phyloP scores from a whole-genome alignment of 371 early-diverging fungal species.

The Haplosporangium sp. region DNA sequence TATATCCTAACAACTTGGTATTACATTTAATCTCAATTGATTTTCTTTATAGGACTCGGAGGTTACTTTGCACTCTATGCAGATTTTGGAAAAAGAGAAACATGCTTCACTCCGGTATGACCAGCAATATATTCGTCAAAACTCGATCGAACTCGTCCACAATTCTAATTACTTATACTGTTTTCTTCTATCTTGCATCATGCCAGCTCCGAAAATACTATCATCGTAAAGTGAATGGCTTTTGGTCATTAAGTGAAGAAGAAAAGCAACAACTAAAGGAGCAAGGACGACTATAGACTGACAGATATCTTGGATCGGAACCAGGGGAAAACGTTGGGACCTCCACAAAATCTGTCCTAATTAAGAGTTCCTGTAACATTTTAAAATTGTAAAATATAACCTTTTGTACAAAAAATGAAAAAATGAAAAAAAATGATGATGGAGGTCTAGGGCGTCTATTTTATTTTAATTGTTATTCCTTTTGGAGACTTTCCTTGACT shows the following conservation, averaged over 20 bases:
- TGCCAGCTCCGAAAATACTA: conserved; percentile 37
- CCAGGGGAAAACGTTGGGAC: not conserved
- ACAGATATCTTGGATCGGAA: not conserved
- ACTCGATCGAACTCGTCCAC: not conserved
- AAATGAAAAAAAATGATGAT: not conserved
- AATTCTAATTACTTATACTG: not conserved
- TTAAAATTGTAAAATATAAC: conserved; percentile 6
- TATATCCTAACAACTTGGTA: not conserved
- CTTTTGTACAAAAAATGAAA: not conserved
- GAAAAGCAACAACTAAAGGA: conserved; percentile 55
- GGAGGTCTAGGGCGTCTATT: not conserved
- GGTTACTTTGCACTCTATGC: conserved; percentile 53
- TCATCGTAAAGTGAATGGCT: conserved; percentile 39
- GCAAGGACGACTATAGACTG: conserved; percentile 45
- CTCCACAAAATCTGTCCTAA: not conserved
- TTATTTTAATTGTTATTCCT: conserved; percentile 7
- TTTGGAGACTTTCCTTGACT: conserved; percentile 5
- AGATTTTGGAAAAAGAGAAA: conserved; percentile 54
- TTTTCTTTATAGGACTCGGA: conserved; percentile 23
- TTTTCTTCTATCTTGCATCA: not conserved
- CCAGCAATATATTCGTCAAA: not conserved
- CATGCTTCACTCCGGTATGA: conserved; percentile 52
- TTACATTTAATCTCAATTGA: not conserved
- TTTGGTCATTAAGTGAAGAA: conserved; percentile 56
- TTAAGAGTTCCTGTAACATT: not conserved